A percentile compares a stretch with the other conserved stretches of the same genome.
Evolutionary conservation across 176 grass and related monocot species (phyloP).

Genomic region (Hsuehochloa calcarea): DNA sequence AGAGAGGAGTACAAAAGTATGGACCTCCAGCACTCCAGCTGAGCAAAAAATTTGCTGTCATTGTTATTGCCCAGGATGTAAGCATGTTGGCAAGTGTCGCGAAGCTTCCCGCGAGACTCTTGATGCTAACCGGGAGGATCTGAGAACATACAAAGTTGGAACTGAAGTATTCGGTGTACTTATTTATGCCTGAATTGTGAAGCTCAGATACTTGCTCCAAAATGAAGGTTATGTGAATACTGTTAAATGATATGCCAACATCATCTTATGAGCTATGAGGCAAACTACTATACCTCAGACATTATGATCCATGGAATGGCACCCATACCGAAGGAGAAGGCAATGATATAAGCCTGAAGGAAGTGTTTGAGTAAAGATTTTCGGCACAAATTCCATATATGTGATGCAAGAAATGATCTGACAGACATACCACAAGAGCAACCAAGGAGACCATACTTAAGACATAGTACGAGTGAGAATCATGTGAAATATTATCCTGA

Average conservation of each 20-base stretch:
- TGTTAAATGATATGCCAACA: not conserved
- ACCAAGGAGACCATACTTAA: constrained; percentile 79
- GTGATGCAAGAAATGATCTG: not conserved
- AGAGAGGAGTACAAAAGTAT: not conserved
- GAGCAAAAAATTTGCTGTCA: constrained; percentile 88
- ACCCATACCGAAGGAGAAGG: constrained; percentile 85
- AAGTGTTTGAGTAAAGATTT: constrained; percentile 23
- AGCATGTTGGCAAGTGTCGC: constrained; percentile 88
- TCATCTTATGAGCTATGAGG: not conserved
- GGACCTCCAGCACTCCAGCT: constrained; percentile 89
- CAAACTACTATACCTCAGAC: constrained; percentile 70
- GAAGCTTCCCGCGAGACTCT: constrained; percentile 81
- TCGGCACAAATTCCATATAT: not conserved
- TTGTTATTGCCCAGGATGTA: constrained; percentile 71
- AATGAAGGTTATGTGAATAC: not conserved
- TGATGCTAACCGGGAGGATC: constrained; percentile 80
- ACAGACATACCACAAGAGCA: constrained; percentile 74
- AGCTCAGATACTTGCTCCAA: not conserved
- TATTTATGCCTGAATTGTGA: not conserved
- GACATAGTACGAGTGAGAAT: constrained; percentile 52
- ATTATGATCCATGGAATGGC: constrained; percentile 99
- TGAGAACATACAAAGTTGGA: not conserved
- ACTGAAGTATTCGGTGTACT: constrained; percentile 2
- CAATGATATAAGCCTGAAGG: constrained; percentile 66
- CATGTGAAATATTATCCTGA: constrained; percentile 58